A percentile compares a stretch with the other conserved stretches of the same genome.
These are phyloP conservation scores for Boletus insuetus DNA, from an alignment of 768 basidiomycete species.

Conservation along the genomic window DNA sequence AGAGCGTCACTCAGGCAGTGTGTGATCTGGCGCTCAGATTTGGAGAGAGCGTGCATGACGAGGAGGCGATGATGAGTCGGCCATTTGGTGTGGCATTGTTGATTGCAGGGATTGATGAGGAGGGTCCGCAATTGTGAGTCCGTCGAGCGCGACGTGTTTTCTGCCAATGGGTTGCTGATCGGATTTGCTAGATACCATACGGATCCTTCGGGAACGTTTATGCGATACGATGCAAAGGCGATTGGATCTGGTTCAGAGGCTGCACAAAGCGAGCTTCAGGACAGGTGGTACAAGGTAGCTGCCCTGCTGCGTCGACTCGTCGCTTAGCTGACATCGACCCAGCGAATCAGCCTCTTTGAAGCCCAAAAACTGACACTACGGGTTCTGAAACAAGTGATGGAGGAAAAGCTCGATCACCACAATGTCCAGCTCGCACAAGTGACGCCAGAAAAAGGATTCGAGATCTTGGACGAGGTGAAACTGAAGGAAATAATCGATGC, in stretches of 20 bases:
- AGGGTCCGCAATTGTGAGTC: conserved; percentile 91
- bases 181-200: conserved; percentile 76
- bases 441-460: conserved; percentile 79
- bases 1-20: conserved; percentile 96
- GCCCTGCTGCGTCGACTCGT: background rate
- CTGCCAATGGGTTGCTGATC: conserved; percentile 1
- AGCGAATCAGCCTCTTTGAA: conserved; percentile 91
- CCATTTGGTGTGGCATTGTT: conserved; percentile 97
- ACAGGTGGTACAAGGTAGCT: conserved; percentile 91
- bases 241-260: conserved; percentile 98
- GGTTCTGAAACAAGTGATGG: conserved; percentile 99
- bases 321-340: conserved; percentile 11
- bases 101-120: conserved; percentile 96
- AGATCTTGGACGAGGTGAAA: conserved; percentile 78
- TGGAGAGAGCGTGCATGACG: conserved; percentile 98
- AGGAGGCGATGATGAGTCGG: conserved; percentile 98
- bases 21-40: conserved; percentile 96
- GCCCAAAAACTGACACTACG: conserved; percentile 84
- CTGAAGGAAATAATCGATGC: conserved; percentile 84
- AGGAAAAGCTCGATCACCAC: conserved; percentile 98
- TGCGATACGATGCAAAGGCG: conserved; percentile 96
- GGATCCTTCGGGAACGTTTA: conserved; percentile 97
- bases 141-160: background rate
- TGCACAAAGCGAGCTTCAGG: conserved; percentile 94
- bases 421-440: conserved; percentile 98